Base-by-base conservation (phyloP, 352 stramenopile genomes). In the Pythium aquatile region DNA sequence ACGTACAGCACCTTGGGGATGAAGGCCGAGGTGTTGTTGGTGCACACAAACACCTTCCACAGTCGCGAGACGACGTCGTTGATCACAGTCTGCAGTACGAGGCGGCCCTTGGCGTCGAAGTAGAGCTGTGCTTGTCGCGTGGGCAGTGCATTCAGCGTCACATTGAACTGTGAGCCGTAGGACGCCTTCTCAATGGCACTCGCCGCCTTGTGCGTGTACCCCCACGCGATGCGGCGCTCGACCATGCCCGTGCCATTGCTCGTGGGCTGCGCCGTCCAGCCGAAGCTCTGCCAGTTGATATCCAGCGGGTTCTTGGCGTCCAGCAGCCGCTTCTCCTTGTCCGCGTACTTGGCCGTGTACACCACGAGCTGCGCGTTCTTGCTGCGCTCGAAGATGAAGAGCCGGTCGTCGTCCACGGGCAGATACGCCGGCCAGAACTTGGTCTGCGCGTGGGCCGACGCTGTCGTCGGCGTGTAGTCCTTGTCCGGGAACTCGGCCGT, bases 281-380 rank as follows among this genome's bases (percentile, higher is more conserved):
- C 83, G 60, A 88, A 92, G 66, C 81, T 91, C 70, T 90, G 80
- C 83, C 83, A 92, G 57, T 88, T 89, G 72, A 92, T 90, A 66
- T 92, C 81, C 48, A 92, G 70, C 42, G 83, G 83, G 68, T 69
- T 83, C 63, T 88, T 87, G 24, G 73, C 58, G 68, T 92, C 74
- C 46, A 91, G 61, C 46, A 78, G 64, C 8, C 76, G 76, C 42
- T 73, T 61, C 32, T 74, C 69, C 54, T 72, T 74, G 76, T 90
- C 69, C 3, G 69, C 56, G 66, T 87, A 91, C 55, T 87, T 89
- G 61, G 81, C 83, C 33, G 77, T 74, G 70, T 90, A 92, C 32
- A 92, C 80, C 20, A 92, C 80, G 30, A 92, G 77, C 66, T 92
- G 83, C 39, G 83, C 83, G 59, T 92, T 92, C 73, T 92, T 92